Evolutionary conservation across 257 asterid species (phyloP), one percentile per base, ranked within the genome.

Genomic region (Solanum medicagineum): DNA sequence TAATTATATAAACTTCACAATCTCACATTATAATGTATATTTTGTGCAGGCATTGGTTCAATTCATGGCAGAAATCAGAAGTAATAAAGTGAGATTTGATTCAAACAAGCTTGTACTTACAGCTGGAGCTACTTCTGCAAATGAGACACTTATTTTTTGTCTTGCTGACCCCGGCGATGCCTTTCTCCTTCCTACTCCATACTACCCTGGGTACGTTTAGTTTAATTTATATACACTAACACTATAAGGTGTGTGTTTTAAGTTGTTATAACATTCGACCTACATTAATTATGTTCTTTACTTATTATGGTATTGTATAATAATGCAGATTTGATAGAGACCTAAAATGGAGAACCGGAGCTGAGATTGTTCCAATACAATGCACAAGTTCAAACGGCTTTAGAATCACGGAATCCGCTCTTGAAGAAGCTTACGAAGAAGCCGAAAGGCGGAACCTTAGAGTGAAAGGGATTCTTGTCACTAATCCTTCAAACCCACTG

Each of bases 121-220:
- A 17, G 87, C 87, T 45, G 87, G 87, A 7, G 87, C 87, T 26
- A 85, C 87, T 36, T 85, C 85, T 3, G 87, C 87, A 10, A 85
- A 85, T 45, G 87, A 85, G 71, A 79, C 87, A 32, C 87, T 85
- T 60, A 85, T 85, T 26, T 85, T 85, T 85, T 85, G 87, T 6
- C 87, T 85, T 2, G 85, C 85, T 14, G 85, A 85, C 5, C 81
- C n/a, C 8, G 87, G 85, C 51, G 62, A 85, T 22, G 87, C 87
- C 26, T 85, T 85, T 55, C 85, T 85, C 87, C 87, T 85, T 36
- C 87, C 87, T 0, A 80, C 85, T 68, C 87, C 87, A 36, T 85
- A 85, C 81, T 85, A 85, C 51, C 87, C 87, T 26, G 87, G 87
- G 87, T 85, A 85, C 1, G 42, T 36, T 36, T 36, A 36, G 42